phyloP scores from a whole-genome alignment of 1,284 basidiomycete species.

The Trametes sp. region DNA sequence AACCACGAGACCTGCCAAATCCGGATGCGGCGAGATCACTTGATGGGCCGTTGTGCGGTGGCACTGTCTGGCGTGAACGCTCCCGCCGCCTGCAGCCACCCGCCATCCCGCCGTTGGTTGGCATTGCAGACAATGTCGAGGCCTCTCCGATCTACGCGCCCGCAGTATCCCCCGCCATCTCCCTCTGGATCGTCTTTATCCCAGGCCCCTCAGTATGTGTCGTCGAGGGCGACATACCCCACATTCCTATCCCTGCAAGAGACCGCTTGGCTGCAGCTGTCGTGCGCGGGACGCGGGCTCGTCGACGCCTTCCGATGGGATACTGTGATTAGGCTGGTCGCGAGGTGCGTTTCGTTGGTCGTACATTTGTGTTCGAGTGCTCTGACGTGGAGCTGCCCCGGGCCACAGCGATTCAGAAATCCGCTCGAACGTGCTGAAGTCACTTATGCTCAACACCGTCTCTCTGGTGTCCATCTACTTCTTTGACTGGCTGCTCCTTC shows the following conservation, averaged over 20 bases:
- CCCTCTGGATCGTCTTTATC: conserved; percentile 17
- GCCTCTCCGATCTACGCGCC: conserved; percentile 16
- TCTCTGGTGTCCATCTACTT: conserved; percentile 75
- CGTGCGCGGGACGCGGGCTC: conserved; percentile 66
- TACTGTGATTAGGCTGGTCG: conserved; percentile 61
- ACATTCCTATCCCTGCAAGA: conserved; percentile 69
- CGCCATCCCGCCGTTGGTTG: conserved; percentile 5
- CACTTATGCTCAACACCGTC: conserved; percentile 70
- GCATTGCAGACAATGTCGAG: conserved; percentile 31
- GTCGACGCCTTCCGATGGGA: conserved; percentile 78
- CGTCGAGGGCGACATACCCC: conserved; percentile 65
- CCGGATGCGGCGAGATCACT: neutral
- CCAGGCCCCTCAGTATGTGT: conserved; percentile 29
- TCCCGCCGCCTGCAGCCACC: conserved; percentile 1
- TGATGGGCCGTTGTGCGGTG: conserved; percentile 8
- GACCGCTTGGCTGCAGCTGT: conserved; percentile 63
- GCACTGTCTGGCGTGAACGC: neutral
- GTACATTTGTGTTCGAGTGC: conserved; percentile 37
- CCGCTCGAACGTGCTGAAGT: conserved; percentile 75
- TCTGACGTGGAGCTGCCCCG: no score
- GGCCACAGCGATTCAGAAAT: conserved; percentile 79
- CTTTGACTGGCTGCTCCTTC: conserved; percentile 75
- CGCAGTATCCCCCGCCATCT: conserved; percentile 19
- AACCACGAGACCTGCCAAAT: conserved; percentile 12
- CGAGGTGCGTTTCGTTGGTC: no score